Conservation (phyloP, 805 yeast genomes). For the Blastobotrys mokoenaii region DNA sequence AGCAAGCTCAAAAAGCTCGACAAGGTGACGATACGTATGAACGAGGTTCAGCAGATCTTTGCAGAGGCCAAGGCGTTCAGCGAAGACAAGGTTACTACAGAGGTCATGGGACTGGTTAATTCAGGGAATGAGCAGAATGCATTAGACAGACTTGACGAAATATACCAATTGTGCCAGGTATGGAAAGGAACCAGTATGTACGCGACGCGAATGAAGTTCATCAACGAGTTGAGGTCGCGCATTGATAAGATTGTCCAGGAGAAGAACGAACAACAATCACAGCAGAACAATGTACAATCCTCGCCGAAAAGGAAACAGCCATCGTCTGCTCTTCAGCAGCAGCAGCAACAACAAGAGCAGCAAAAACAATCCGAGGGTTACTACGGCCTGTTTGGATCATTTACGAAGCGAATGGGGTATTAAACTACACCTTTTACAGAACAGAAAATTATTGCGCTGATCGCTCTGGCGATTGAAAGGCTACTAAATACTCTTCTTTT, state of each 20-base stretch:
- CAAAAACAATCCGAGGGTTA: not conserved
- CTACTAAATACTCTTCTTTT: too few species aligned
- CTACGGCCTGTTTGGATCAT: constrained; percentile 3
- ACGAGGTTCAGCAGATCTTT: constrained; percentile 20
- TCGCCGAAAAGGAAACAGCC: not conserved
- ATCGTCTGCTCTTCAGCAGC: too few species aligned
- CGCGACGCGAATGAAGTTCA: constrained; percentile 13
- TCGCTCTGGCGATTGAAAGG: too few species aligned
- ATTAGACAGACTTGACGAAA: constrained; percentile 8
- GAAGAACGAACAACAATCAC: not conserved
- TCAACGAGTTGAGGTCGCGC: constrained; percentile 16
- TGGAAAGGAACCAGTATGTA: constrained; percentile 23
- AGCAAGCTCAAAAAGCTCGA: constrained; percentile 19
- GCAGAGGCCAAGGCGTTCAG: constrained; percentile 19
- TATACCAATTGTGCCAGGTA: constrained; percentile 12
- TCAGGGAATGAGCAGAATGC: constrained; percentile 15
- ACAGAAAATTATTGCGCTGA: too few species aligned
- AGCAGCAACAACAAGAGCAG: not conserved
- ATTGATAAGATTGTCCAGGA: constrained; percentile 10
- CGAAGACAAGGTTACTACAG: constrained; percentile 25
- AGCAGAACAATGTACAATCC: too few species aligned
- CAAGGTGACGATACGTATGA: constrained; percentile 19
- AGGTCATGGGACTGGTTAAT: constrained; percentile 11
- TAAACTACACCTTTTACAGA: too few species aligned
- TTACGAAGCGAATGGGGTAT: constrained; percentile 7